These are phyloP conservation scores for Oryza meyeriana DNA, from an alignment of 176 grass and related monocot species.

Conservation along the genomic window DNA sequence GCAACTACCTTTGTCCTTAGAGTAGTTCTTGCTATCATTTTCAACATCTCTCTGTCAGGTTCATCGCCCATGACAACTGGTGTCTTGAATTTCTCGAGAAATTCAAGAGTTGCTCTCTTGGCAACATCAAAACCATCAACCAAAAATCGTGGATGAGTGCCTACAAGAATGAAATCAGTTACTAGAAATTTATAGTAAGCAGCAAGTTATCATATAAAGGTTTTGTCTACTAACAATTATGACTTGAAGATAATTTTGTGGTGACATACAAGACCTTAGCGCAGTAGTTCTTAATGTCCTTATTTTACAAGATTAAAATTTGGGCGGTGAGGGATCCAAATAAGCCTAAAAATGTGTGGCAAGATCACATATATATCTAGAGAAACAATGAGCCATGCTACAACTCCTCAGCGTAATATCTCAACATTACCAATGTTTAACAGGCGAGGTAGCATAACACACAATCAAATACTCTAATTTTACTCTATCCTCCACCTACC, in stretches of 20 bases:
- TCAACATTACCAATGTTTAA: neutral
- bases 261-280: neutral
- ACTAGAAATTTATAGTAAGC: neutral
- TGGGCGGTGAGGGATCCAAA: neutral
- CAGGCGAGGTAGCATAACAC: neutral
- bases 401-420: neutral
- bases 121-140: constrained; percentile 98
- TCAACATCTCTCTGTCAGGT: constrained; percentile 90
- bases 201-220: neutral
- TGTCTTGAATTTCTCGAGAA: constrained; percentile 92
- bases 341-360: neutral
- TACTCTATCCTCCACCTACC: neutral
- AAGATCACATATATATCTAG: neutral
- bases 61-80: constrained; percentile 71
- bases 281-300: neutral
- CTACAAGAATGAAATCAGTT: constrained; percentile 38
- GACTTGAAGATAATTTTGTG: neutral
- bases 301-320: neutral
- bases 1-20: constrained; percentile 82
- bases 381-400: neutral
- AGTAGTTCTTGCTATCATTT: constrained; percentile 92
- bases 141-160: constrained; percentile 88
- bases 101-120: constrained; percentile 89
- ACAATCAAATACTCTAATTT: neutral
- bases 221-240: neutral